A percentile compares a stretch with the other conserved stretches of the same genome.
Evolutionary conservation across 1,284 basidiomycete genomes (phyloP).

Genomic region (Chalciporus sp.): DNA sequence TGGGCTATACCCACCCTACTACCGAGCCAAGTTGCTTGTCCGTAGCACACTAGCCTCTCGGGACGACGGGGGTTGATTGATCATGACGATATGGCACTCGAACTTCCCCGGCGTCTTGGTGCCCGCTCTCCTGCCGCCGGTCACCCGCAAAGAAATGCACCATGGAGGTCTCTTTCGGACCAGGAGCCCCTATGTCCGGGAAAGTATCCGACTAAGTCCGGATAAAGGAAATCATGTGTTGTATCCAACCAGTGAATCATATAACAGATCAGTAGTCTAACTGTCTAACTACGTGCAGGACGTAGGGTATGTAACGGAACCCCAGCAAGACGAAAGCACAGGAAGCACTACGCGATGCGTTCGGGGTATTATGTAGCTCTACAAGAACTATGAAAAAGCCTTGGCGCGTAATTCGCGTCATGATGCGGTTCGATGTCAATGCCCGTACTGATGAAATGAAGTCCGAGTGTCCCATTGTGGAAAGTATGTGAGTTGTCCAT

Average conservation of each 20-base stretch:
- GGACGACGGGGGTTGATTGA: too few relatives aligned
- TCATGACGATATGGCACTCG: neutral
- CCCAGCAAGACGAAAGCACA: conserved; percentile 12
- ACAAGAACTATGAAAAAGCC: conserved; percentile 10
- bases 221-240: neutral
- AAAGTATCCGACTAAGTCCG: neutral
- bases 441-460: conserved; percentile 4
- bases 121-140: neutral
- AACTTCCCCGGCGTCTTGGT: neutral
- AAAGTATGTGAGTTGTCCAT: conserved; percentile 1
- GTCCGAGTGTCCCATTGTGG: conserved; percentile 1
- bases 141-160: neutral
- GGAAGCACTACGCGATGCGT: conserved; percentile 11
- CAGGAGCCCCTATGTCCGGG: neutral
- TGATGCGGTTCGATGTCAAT: conserved; percentile 1
- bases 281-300: neutral
- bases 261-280: conserved; percentile 1
- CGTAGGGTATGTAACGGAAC: conserved; percentile 5
- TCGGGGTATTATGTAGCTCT: conserved; percentile 24
- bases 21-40: conserved; percentile 8
- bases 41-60: neutral
- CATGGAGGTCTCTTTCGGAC: neutral
- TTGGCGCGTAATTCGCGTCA: conserved; percentile 11
- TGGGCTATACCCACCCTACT: conserved; percentile 21
- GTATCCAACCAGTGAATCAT: neutral